phyloP scores from a whole-genome alignment of 2,329 filamentous ascomycete genomes.

The Fusarium newnesense region DNA sequence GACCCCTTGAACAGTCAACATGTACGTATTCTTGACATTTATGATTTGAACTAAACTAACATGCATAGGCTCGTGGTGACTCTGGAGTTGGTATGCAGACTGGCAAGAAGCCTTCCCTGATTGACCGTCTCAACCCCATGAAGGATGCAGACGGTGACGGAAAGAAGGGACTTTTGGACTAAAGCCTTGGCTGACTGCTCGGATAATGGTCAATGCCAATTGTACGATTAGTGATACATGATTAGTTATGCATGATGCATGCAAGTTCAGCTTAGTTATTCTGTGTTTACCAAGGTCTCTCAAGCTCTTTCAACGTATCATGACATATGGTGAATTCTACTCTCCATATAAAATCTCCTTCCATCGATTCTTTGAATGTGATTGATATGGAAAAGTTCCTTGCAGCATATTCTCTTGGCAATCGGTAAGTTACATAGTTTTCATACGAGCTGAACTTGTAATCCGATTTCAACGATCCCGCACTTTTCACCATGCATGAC shows the following conservation, averaged over 20 bases:
- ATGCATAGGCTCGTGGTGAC: constrained; percentile 7
- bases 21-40: not conserved
- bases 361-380: not conserved
- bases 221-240: constrained; percentile 24
- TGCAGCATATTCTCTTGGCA: not conserved
- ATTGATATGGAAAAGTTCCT: not conserved
- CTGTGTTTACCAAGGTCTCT: not conserved
- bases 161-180: constrained; percentile 38
- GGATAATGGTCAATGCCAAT: not conserved
- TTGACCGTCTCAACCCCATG: constrained; percentile 36
- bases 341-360: not conserved
- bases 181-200: not conserved
- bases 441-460: not conserved
- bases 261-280: not conserved
- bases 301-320: not conserved
- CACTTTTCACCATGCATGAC: not conserved
- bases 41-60: not conserved
- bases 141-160: constrained; percentile 40
- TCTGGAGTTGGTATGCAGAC: constrained; percentile 19
- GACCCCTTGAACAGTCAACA: constrained; percentile 25
- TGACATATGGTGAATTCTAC: not conserved
- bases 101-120: constrained; percentile 33
- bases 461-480: not conserved
- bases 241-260: not conserved
- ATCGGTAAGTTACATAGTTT: not conserved